Evolutionary conservation across 768 basidiomycete genomes (phyloP), one percentile per base, ranked within the genome.

Genomic region (Hygrophorus russula): DNA sequence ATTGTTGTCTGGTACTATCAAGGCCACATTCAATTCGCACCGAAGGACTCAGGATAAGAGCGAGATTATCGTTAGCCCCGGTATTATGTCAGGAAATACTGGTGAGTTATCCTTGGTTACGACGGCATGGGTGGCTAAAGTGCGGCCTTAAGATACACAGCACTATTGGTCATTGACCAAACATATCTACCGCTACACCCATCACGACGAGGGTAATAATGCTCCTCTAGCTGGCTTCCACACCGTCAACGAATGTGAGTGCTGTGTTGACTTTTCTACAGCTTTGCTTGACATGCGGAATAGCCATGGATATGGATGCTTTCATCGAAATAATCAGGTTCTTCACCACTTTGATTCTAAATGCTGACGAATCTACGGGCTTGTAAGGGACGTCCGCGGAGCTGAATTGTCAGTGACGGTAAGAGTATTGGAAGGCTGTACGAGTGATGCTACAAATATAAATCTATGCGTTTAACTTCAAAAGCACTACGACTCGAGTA

Each of bases 161-260:
- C 69, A 67, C 54, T 78, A 77, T 53, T 78, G 78, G 77, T 59
- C 70, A 28, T 59, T 80, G 29, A 69, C 73, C 4, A 53, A 59
- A 30, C 69, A 75, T 50, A 85, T 88, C 48, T 85, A 82, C 70
- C 75, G 84, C 14, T 88, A 85, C 54, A 65, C 55, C 45, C 73
- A 74, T 45, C 57, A 58, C 10, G 69, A 68, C 45, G 57, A 55
- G 14, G 65, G 59, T 6, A 59, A 61, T 32, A 53, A 52, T 20
- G 59, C 56, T 14, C 53, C 59, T 20, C 49, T 65, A 17, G 59
- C 59, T 39, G 69, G 70, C 1, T 60, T 79, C n/a, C 85, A 86
- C 57, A 82, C 82, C 2, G 73, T 85, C 19, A 73, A 86, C 45
- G 85, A 86, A 68, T 68, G 81, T 80, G 53, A 53, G 73, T 54